Evolutionary conservation across 139 green algal genomes (phyloP), one percentile per base, ranked within the genome.

Genomic region (Zygnema cylindricum): DNA sequence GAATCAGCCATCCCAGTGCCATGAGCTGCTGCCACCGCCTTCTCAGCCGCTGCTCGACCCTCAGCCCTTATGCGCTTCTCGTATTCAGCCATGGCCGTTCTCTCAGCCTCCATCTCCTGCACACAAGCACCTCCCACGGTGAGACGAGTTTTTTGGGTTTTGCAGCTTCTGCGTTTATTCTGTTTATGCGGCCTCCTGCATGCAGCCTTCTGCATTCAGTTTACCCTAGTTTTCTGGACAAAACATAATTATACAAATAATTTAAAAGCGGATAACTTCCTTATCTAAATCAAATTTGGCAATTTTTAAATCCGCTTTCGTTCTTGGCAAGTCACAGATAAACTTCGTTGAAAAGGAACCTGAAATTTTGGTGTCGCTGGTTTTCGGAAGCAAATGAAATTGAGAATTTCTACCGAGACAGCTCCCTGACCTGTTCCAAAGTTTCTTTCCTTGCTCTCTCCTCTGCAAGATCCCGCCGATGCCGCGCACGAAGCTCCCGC

Each of bases 381-480:
- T 25, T 25, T n/a, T 25, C 30, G 57, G 57, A 73, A 30, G 30
- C 30, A 73, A 25, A 25, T 73, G 30, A 30, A 73, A 30, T n/a
- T 25, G 30, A 73, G 30, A 39, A 39, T 23, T 23, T 30, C 25
- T 7, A 1, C 32, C 32, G 42, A 33, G 42, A 92, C n/a, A n/a
- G n/a, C n/a, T n/a, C n/a, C n/a, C n/a, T n/a, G n/a, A n/a, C 83
- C 79, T 88, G 43, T 2, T 86, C 69, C 1, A 91, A 25, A 2
- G 57, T 55, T 30, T 92, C 81, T 22, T 76, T 43, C 33, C 57
- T 49, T 16, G 32, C 43, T 2, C 88, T 36, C 54, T 92, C 91
- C 32, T 93, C 81, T 22, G 75, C 55, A 23, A 92, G 41, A 11
- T 93, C 82, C 77, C 89, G 69, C 42, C 77, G 49, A 54, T 63